Base-by-base conservation (phyloP, 345 rosid species). In the Hypericum perforatum region DNA sequence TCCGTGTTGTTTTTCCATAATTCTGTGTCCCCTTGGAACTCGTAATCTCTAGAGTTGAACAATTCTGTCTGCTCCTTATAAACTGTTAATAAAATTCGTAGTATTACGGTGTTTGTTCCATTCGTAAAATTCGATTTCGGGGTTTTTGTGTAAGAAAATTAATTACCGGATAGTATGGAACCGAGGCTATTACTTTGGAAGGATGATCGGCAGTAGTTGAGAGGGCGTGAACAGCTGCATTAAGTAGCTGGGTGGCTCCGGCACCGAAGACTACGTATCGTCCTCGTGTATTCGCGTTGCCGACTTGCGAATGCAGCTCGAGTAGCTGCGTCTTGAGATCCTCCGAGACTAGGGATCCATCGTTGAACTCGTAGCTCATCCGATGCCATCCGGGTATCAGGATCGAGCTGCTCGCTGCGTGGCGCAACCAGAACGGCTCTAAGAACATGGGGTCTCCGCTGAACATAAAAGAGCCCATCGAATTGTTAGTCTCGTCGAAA, bases 371-470 rank as follows among this genome's bases (percentile, higher is more conserved):
- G 22, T 63, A 57, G 48, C 68, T 64, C 68, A 57, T 43, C 0
- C 68, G 57, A 50, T 64, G 68, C 62, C 62, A 57, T 38, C 57
- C 68, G 5, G 68, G 48, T 39, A 64, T 36, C 8, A 64, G 10
- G 6, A 49, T 10, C 5, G 39, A 16, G 29, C 68, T 64, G 9
- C 49, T 50, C 12, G 53, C 58, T 3, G 53, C 62, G 32, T 64
- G 32, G n/a, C 44, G 38, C 37, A 38, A 8, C 62, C 68, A 57
- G 49, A 57, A 64, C 6, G 68, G 68, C 62, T 64, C 68, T 40
- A 57, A 46, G 57, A 64, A 64, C 39, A 52, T 57, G 41, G 68
- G 62, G 42, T 64, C 68, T 22, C 68, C 62, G 37, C 68, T 64
- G 57, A 32, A 69, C 44, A 2, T n/a, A 32, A 41, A 5, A 6